Base-by-base conservation (phyloP, 768 basidiomycete genomes). In the Lactarius vividus region DNA sequence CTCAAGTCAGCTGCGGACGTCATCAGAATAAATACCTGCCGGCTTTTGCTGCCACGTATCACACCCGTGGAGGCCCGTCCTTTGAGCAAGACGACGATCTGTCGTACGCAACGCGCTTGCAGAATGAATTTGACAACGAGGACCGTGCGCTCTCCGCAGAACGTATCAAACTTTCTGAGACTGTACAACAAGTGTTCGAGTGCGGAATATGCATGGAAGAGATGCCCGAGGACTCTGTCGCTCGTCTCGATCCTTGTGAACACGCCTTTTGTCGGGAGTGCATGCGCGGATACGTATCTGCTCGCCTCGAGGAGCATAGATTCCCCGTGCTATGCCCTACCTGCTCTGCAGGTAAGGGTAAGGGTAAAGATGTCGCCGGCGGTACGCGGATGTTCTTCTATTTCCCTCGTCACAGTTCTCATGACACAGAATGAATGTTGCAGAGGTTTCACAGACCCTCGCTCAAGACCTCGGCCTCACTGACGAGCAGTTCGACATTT, bases 291-390 rank as follows among this genome's bases (percentile, higher is more conserved):
- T 80, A 83, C 58, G 74, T 83, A 11, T 69, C 69, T 35, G 75
- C 80, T 6, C 82, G 82, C 73, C 76, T 89, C n/a, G 75, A 77
- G 20, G 84, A 85, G 42, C 80, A 79, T 59, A 80, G 79, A 11
- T 88, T 81, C 57, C 88, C 88, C 5, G 82, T 89, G 35, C 71
- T 82, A 11, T 89, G 88, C 73, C 88, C 88, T 1, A 70, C 81
- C 37, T 89, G 88, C 65, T 73, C 77, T 18, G 72, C 77, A 20
- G 71, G 74, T 35, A 71, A 67, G 11, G 64, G 72, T 16, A 63
- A 46, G 42, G 63, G 57, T 15, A 61, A 61, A 52, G 60, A 26
- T 10, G 69, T 71, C 16, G 75, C 76, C 26, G 73, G 74, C 54
- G 75, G 80, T 79, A 72, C 67, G 77, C 65, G 57, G 10, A 49